Base-by-base conservation (phyloP, 352 stramenopile species). In the Phytophthora litchii region DNA sequence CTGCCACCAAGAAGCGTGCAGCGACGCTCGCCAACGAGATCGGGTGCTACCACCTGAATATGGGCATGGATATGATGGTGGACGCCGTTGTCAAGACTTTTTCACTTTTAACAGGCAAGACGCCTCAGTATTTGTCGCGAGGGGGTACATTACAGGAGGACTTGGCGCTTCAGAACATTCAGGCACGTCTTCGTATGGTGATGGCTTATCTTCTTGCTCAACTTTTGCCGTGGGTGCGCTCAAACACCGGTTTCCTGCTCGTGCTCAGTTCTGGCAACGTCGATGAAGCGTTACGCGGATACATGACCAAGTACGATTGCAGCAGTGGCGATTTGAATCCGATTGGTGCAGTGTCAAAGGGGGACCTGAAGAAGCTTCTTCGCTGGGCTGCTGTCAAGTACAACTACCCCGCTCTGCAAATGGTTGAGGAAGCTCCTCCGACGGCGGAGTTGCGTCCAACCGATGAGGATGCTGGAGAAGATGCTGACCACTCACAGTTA, bases 221-320 rank as follows among this genome's bases (percentile, higher is more conserved):
- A 66, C 75, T 99, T n/a, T 76, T 99, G 41, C 97, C 97, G 4
- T 99, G 97, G 97, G 89, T 98, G n/a, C 89, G 97, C 16, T 87
- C 81, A 20, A 94, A 94, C 54, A 77, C 54, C 11, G 97, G 97
- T 34, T 99, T 98, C 58, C 64, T 99, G n/a, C 86, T 99, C 6
- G 97, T 99, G 27, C 79, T 99, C 17, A 98, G 96, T 49, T 98
- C 91, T 29, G 96, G 92, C 34, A 99, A 99, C 72, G 97, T 99
- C 1, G 97, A 99, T 62, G 97, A 99, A 78, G 93, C 92, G 0
- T 79, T 99, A 38, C 91, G 97, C 48, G 97, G 97, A 23, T 99
- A 99, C 81, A 98, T 99, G 94, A 99, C 97, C 40, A 99, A 99
- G 77, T 99, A 99, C 61, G 97, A 99, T 81, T 99, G 97, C 76